Base-by-base conservation (phyloP, 2,329 filamentous ascomycete genomes). In the Plectosphaerella plurivora region DNA sequence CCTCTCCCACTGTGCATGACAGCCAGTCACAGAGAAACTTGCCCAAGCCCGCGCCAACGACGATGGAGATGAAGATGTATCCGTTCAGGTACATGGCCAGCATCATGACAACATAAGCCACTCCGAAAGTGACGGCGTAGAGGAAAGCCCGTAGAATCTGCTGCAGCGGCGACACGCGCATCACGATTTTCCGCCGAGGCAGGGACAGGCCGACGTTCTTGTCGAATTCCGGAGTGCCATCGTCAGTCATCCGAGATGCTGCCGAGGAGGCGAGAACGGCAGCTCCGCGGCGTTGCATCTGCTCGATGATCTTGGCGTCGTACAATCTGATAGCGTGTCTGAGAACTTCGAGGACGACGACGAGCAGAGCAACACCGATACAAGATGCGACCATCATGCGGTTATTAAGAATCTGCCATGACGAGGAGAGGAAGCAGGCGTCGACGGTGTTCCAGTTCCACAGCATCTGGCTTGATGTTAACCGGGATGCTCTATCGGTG, bases 21-120 rank as follows among this genome's bases (percentile, higher is more conserved):
- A 78, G 64, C 77, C 77, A 81, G 61, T 79, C 76, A 58, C 73
- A 78, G n/a, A 78, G 57, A 59, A 79, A 79, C 64, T 79, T 79
- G 53, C 77, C 77, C 45, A 80, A 56, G 7, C 74, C 73, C 10
- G 74, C 74, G 4, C 77, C 77, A 41, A 80, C 61, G 28, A 75
- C 61, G 48, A 74, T 74, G 49, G 65, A 68, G 52, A 74, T 68
- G 52, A 75, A 72, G 51, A 74, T 65, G 52, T 73, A 75, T 24
- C 73, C 72, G 44, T 75, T 75, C 54, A 72, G 75, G 44, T 69
- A 71, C 73, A 75, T 75, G 48, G 71, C 73, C 45, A 74, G 60
- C 55, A 75, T 53, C 72, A 75, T 75, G 51, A 75, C 55, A 12
- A 75, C 66, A 50, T 75, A 75, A 2, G 72, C 73, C 33, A 74